Evolutionary conservation across 1,284 basidiomycete genomes (phyloP).

Genomic region (Marasmius tenuissimus): DNA sequence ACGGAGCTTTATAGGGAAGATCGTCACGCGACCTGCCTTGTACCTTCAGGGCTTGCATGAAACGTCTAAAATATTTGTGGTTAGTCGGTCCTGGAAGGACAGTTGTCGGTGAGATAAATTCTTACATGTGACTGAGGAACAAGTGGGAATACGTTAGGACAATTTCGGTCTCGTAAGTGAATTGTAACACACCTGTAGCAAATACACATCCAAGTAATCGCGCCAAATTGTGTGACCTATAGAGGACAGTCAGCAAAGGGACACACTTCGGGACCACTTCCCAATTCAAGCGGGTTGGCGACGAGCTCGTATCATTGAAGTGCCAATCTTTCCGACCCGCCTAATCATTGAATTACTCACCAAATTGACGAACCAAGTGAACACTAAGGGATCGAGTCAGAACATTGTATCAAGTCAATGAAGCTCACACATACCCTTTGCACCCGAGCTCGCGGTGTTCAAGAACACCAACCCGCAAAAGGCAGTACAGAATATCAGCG

Average conservation of each 20-base stretch:
- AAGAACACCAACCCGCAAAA: conserved; percentile 65
- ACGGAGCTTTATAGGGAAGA: conserved; percentile 70
- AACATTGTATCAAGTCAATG: neutral
- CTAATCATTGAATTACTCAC: conserved; percentile 43
- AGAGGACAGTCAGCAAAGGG: no score
- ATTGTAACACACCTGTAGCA: conserved; percentile 32
- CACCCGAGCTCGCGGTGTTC: conserved; percentile 52
- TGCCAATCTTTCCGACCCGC: no score
- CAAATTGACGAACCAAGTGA: conserved; percentile 72
- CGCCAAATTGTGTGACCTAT: conserved; percentile 43
- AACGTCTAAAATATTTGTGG: conserved; percentile 36
- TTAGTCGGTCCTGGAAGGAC: neutral
- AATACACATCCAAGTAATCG: conserved; percentile 76
- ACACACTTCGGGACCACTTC: no score
- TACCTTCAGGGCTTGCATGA: conserved; percentile 68
- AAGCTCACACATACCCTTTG: conserved; percentile 40
- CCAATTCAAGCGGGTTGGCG: no score
- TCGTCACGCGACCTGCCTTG: conserved; percentile 65
- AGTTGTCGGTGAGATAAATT: conserved; percentile 5
- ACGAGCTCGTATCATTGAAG: no score
- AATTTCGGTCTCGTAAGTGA: no score
- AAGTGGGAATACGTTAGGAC: no score
- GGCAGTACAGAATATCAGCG: conserved; percentile 51
- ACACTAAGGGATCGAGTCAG: conserved; percentile 39
- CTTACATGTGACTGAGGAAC: conserved; percentile 53